Percentiles rank a stretch among this genome's conserved stretches.
phyloP scores from a whole-genome alignment of 306 rosid species.

The Ormosia emarginata region DNA sequence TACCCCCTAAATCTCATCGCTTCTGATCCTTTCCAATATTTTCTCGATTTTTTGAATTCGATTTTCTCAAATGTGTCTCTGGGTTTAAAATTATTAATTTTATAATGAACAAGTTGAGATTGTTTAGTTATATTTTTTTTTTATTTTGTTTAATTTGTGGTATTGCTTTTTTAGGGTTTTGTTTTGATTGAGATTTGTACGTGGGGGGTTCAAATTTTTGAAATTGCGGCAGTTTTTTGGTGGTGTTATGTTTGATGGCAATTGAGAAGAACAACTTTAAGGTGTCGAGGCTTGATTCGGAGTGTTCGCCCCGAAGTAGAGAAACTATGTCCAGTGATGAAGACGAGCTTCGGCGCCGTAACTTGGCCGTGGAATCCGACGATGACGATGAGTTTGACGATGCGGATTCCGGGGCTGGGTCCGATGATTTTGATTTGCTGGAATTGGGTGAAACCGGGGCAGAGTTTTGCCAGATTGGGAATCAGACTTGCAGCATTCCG shows the following conservation, averaged over 20 bases:
- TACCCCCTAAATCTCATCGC: neutral
- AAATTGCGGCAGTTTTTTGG: constrained; percentile 30
- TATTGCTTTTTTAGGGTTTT: constrained; percentile 38
- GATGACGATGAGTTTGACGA: constrained; percentile 92
- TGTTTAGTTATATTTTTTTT: neutral
- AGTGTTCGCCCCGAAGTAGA: constrained; percentile 74
- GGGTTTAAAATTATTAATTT: constrained; percentile 5
- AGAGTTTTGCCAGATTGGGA: constrained; percentile 94
- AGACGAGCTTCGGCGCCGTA: constrained; percentile 70
- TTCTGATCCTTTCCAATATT: neutral
- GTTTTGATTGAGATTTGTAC: constrained; percentile 42
- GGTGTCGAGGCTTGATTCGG: constrained; percentile 84
- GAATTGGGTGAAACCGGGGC: constrained; percentile 94
- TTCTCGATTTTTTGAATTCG: neutral
- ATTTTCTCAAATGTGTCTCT: neutral
- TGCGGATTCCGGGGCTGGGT: constrained; percentile 98
- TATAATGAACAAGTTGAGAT: neutral
- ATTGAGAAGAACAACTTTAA: constrained; percentile 93
- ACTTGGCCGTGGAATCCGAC: constrained; percentile 73
- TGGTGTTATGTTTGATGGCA: constrained; percentile 75
- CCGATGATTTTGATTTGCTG: constrained; percentile 96
- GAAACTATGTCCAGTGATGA: constrained; percentile 89
- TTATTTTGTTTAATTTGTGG: neutral
- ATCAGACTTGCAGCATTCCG: constrained; percentile 91
- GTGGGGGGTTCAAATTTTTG: constrained; percentile 31